Evolutionary conservation across 2,329 filamentous ascomycete species (phyloP).

Genomic region (Botrytis medusae): DNA sequence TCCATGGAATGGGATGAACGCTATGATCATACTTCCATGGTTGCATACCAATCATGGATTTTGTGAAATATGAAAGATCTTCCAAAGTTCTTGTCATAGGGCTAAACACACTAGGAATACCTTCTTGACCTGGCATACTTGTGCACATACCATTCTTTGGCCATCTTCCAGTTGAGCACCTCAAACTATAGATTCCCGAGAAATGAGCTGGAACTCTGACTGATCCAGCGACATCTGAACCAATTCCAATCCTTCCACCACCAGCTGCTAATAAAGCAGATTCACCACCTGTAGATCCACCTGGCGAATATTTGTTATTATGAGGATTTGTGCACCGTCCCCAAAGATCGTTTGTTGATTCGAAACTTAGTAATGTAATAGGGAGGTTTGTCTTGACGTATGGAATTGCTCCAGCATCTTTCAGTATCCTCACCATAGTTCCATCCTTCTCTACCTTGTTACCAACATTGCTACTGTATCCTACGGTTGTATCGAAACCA

Average conservation of each 20-base stretch:
- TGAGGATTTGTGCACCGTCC: slow-evolving; percentile 81
- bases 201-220: slow-evolving; percentile 87
- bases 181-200: slow-evolving; percentile 81
- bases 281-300: slow-evolving; percentile 74
- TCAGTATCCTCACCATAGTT: slow-evolving; percentile 70
- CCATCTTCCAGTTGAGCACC: slow-evolving; percentile 88
- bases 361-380: slow-evolving; percentile 57
- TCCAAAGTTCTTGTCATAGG: slow-evolving; percentile 86
- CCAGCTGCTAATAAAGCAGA: slow-evolving; percentile 76
- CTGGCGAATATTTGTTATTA: slow-evolving; percentile 79
- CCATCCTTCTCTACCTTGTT: slow-evolving; percentile 79
- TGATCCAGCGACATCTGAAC: slow-evolving; percentile 83
- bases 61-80: slow-evolving; percentile 82
- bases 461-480: slow-evolving; percentile 71
- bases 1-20: slow-evolving; percentile 83
- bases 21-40: slow-evolving; percentile 88
- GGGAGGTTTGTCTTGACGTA: slow-evolving; percentile 93
- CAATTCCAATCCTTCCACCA: slow-evolving; percentile 82
- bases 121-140: slow-evolving; percentile 90
- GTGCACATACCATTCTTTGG: slow-evolving; percentile 81
- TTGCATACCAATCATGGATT: slow-evolving; percentile 73
- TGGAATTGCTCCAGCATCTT: slow-evolving; percentile 83
- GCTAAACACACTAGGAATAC: slow-evolving; percentile 83
- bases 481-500: slow-evolving; percentile 81
- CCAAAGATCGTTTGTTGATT: slow-evolving; percentile 65